Evolutionary conservation across 2,329 filamentous ascomycete genomes (phyloP).

Genomic region (Paecilomyces sp.): DNA sequence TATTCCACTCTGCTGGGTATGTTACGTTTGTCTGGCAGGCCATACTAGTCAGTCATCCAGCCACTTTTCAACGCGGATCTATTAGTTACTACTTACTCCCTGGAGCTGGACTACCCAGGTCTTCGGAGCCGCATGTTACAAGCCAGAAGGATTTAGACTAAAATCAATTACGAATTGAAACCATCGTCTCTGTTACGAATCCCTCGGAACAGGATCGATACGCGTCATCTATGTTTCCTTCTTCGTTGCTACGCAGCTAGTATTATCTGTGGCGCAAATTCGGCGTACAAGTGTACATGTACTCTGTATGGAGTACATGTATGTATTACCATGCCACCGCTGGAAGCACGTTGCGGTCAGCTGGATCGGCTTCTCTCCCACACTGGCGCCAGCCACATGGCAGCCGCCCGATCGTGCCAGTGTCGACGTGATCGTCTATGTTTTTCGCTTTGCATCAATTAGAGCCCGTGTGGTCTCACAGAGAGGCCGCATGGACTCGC

Average conservation of each 20-base stretch:
- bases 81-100: not conserved
- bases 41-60: not conserved
- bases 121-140: not conserved
- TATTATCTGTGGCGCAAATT: not conserved
- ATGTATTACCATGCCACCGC: not conserved
- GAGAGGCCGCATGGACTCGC: not conserved
- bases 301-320: not conserved
- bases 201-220: not conserved
- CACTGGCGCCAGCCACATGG: not conserved
- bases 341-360: not conserved
- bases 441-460: not conserved
- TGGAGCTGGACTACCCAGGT: not conserved
- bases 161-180: not conserved
- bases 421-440: not conserved
- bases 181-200: not conserved
- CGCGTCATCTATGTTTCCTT: not conserved
- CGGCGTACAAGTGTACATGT: not conserved
- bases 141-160: not conserved
- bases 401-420: not conserved
- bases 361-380: not conserved
- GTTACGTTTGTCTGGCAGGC: not conserved
- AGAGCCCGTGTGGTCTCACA: not conserved
- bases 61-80: not conserved
- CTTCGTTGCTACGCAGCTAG: not conserved
- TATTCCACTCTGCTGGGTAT: not conserved